Evolutionary conservation across 2,329 filamentous ascomycete genomes (phyloP), one percentile per base, ranked within the genome.

Genomic region (Domatiomyces catenatus): DNA sequence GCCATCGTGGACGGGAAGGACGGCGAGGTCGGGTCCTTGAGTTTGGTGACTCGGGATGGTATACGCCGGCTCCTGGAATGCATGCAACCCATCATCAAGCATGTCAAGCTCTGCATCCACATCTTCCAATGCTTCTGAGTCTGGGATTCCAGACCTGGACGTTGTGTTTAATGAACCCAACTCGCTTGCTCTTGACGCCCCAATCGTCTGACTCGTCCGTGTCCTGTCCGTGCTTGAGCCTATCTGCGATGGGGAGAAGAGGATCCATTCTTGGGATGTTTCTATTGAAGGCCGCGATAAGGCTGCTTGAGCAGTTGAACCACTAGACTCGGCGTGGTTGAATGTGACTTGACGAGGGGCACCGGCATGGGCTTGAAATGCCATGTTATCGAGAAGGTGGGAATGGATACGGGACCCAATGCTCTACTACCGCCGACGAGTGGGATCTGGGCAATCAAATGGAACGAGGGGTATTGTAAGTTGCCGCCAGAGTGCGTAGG

Each of bases 1-100:
- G 1, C 92, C 92, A 71, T 98, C 89, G 62, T 98, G 92, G 1
- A 81, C 79, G 0, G 92, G 92, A n/a, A 98, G 75, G 1, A 94
- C 79, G 0, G 85, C 80, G 17, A 75, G 72, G 18, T 78, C 71
- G 56, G 77, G 79, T 18, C 28, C 20, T 45, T 77, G 71, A 50
- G 73, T 61, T 54, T 67, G 66, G 55, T 68, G 63, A 52, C 71
- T 59, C 59, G 67, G 50, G 56, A 67, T 58, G 47, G 65, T 60
- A 56, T 66, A 60, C 60, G 75, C 24, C 64, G 70, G 72, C 44
- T 86, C 80, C 48, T 87, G 80, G 63, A 95, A 95, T 44, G 88
- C 89, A 56, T 89, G 84, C 1, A 96, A 73, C 49, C 93, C 89
- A 62, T 90, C 89, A 64, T 96, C 90, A 42, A 96, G 74, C 63